Percentiles rank a stretch among this genome's conserved stretches.
phyloP scores from a whole-genome alignment of 1,139 yeast species.

The Suzukiozyma palmioleophila region DNA sequence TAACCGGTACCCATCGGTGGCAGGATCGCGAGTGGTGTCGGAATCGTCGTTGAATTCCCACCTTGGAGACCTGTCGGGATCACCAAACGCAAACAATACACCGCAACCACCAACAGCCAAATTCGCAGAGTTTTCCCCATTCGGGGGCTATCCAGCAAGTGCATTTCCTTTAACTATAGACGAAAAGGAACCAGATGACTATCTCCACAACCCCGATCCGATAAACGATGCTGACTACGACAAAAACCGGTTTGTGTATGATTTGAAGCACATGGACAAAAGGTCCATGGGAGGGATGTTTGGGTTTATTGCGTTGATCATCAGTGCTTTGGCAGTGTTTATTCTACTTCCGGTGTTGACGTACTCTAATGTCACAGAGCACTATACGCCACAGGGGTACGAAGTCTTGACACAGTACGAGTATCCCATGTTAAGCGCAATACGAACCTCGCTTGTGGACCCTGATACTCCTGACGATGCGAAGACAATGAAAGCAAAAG shows the following conservation, averaged over 20 bases:
- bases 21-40: constrained; percentile 46
- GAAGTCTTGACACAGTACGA: constrained; percentile 52
- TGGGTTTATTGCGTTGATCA: constrained; percentile 53
- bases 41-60: constrained; percentile 1
- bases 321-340: constrained; percentile 65
- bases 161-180: constrained; percentile 82
- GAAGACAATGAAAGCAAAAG: constrained; percentile 35
- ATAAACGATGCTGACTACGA: constrained; percentile 78
- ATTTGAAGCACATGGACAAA: constrained; percentile 55
- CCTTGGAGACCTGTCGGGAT: not conserved
- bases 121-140: constrained; percentile 56
- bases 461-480: constrained; percentile 73
- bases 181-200: constrained; percentile 88
- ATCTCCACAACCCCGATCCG: constrained; percentile 88
- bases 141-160: constrained; percentile 90
- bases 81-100: constrained; percentile 7
- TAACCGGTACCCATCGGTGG: constrained; percentile 54
- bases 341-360: constrained; percentile 72
- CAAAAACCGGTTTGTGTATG: constrained; percentile 53
- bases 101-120: not conserved
- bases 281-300: constrained; percentile 53
- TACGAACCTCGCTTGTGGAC: constrained; percentile 62
- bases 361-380: constrained; percentile 54
- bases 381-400: constrained; percentile 24
- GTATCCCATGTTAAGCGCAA: constrained; percentile 58